Conservation (phyloP, 495 filamentous ascomycete genomes). For the Venustampulla echinocandica region DNA sequence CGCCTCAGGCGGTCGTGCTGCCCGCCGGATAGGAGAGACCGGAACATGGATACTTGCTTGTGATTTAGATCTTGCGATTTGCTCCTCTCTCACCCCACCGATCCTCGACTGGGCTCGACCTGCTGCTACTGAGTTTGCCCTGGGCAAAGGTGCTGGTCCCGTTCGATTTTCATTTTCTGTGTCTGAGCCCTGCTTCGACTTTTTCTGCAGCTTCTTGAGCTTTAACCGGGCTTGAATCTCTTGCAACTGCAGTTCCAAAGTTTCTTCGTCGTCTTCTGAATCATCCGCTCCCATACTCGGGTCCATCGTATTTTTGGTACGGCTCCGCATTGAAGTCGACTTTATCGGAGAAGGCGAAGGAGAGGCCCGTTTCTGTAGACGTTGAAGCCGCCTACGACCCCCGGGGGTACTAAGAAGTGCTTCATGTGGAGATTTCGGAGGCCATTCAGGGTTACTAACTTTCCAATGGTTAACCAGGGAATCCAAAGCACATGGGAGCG, state of each 20-base stretch:
- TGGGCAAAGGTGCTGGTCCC: slow-evolving; percentile 3
- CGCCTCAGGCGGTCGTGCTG: slow-evolving; percentile 33
- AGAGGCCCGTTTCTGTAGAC: slow-evolving; percentile 52
- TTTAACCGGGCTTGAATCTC: slow-evolving; percentile 82
- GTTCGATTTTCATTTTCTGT: slow-evolving; percentile 15
- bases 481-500: neutral
- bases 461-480: slow-evolving; percentile 1
- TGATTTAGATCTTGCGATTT: slow-evolving; percentile 27
- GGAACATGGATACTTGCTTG: slow-evolving; percentile 62
- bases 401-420: slow-evolving; percentile 73
- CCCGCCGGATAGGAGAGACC: slow-evolving; percentile 60
- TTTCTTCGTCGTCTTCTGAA: slow-evolving; percentile 72
- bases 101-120: slow-evolving; percentile 19
- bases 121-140: slow-evolving; percentile 20
- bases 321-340: slow-evolving; percentile 18
- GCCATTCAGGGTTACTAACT: slow-evolving; percentile 56
- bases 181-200: slow-evolving; percentile 30
- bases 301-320: slow-evolving; percentile 15
- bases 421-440: slow-evolving; percentile 77
- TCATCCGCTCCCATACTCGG: slow-evolving; percentile 20
- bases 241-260: slow-evolving; percentile 68
- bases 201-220: slow-evolving; percentile 74
- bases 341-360: slow-evolving; percentile 59
- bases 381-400: slow-evolving; percentile 62
- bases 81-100: slow-evolving; percentile 20